phyloP scores from a whole-genome alignment of 140 eudicot genomes.

The Eryngium alpinum region DNA sequence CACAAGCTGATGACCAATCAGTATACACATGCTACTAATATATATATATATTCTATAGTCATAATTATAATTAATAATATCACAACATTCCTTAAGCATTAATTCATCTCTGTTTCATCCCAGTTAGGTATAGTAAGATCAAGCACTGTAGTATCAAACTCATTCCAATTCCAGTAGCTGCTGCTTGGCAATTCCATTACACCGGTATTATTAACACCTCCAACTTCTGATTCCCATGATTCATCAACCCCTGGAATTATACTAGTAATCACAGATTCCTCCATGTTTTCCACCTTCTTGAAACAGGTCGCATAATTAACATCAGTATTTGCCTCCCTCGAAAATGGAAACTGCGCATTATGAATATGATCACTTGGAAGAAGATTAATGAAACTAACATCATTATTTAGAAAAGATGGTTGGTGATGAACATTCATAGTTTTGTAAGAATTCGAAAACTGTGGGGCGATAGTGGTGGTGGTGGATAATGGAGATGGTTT shows the following conservation, averaged over 20 bases:
- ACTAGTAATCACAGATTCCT: constrained; percentile 23
- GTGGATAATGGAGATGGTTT: constrained; percentile 21
- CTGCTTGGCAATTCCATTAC: constrained; percentile 26
- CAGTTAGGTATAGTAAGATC: constrained; percentile 45
- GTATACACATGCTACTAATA: no score
- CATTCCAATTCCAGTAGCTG: constrained; percentile 61
- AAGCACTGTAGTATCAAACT: constrained; percentile 34
- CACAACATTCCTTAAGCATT: neutral
- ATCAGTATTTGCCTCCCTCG: constrained; percentile 7
- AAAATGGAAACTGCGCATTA: constrained; percentile 21
- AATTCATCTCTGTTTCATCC: constrained; percentile 39
- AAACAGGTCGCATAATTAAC: neutral
- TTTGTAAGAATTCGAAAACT: neutral
- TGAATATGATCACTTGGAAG: constrained; percentile 8
- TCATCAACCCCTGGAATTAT: neutral
- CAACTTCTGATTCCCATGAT: constrained; percentile 30
- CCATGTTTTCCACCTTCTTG: constrained; percentile 15
- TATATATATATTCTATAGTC: no score
- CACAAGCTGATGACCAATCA: neutral
- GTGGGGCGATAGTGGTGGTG: constrained; percentile 20
- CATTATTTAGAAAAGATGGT: constrained; percentile 6
- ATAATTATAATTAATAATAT: neutral
- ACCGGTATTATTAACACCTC: constrained; percentile 9
- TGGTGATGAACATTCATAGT: neutral
- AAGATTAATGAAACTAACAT: constrained; percentile 4